Evolutionary conservation across 345 rosid species (phyloP), one percentile per base, ranked within the genome.

Genomic region (Trapa incisa): DNA sequence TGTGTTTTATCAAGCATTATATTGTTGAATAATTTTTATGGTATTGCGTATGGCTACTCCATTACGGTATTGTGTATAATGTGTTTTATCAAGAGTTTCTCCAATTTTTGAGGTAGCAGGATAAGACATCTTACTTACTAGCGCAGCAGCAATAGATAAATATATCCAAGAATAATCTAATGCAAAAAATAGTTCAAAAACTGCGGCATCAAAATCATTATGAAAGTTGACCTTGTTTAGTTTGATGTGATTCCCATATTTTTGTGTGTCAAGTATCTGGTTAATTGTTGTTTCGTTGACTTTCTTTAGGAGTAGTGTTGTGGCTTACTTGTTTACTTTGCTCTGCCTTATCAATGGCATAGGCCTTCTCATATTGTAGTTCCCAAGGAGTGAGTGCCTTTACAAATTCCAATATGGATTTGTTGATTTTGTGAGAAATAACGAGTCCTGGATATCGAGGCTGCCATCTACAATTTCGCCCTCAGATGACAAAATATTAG

Each of bases 341-440:
- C 16, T 58, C 63, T 35, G 63, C 5, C 37, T 58, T 29, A 32
- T 58, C 63, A 45, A 64, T 52, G 43, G 63, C 80, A 91, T 97
- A 89, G 89, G 83, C 88, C 91, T 71, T 82, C 79, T 41, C 77
- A 61, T 71, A 65, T 72, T 39, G 95, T 89, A 35, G 86, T 94
- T 76, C 86, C 87, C 2, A 70, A 67, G 75, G 88, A 78, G 75
- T 74, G 39, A 22, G 29, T 22, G 29, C 60, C 81, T 80, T 33
- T 69, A 78, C 58, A 80, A 66, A 71, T 57, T 10, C 61, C 76
- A 67, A 70, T 45, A 68, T 39, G 92, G 89, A 12, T 39, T 88
- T 32, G 87, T 86, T 74, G 83, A 69, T 57, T 88, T 82, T 66
- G 80, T 80, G 39, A 76, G 6, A 57, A 80, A 69, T 67, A 79